Conservation (phyloP, 495 filamentous ascomycete species). For the Neurospora sp. region DNA sequence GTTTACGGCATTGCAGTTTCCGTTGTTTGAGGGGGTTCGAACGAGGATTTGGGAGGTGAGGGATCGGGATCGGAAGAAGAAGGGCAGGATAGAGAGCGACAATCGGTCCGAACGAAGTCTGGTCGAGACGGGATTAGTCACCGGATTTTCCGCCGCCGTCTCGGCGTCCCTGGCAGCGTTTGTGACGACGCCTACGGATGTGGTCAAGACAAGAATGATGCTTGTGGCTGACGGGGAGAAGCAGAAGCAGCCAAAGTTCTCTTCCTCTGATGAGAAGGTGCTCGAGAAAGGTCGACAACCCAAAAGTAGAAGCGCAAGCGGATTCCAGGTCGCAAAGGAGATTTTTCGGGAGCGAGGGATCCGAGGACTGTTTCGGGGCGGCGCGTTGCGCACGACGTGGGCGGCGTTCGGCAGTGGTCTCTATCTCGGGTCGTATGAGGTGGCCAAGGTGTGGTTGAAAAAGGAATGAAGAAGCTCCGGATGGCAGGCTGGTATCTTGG, state of each 20-base stretch:
- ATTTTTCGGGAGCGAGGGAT: slow-evolving; percentile 55
- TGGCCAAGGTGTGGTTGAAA: slow-evolving; percentile 58
- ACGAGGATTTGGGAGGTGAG: slow-evolving; percentile 23
- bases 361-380: slow-evolving; percentile 69
- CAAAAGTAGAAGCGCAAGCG: slow-evolving; percentile 11
- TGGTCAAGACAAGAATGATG: slow-evolving; percentile 77
- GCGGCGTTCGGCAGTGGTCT: slow-evolving; percentile 70
- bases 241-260: too few species aligned
- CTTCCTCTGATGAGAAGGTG: too few species aligned
- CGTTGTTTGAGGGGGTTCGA: slow-evolving; percentile 65
- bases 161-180: slow-evolving; percentile 61
- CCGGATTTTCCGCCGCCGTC: slow-evolving; percentile 55
- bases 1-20: slow-evolving; percentile 81
- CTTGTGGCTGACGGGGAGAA: slow-evolving; percentile 39
- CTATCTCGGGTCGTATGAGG: slow-evolving; percentile 81
- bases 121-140: slow-evolving; percentile 54
- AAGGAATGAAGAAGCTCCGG: not conserved
- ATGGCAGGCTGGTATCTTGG: not conserved
- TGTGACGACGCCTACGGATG: slow-evolving; percentile 72
- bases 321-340: slow-evolving; percentile 48
- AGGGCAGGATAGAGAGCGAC: not conserved
- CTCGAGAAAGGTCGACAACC: too few species aligned
- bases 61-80: slow-evolving; percentile 1
- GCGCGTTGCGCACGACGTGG: slow-evolving; percentile 63
- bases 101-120: slow-evolving; percentile 19